phyloP scores from a whole-genome alignment of 768 basidiomycete species.

The Leccinum obscurum region DNA sequence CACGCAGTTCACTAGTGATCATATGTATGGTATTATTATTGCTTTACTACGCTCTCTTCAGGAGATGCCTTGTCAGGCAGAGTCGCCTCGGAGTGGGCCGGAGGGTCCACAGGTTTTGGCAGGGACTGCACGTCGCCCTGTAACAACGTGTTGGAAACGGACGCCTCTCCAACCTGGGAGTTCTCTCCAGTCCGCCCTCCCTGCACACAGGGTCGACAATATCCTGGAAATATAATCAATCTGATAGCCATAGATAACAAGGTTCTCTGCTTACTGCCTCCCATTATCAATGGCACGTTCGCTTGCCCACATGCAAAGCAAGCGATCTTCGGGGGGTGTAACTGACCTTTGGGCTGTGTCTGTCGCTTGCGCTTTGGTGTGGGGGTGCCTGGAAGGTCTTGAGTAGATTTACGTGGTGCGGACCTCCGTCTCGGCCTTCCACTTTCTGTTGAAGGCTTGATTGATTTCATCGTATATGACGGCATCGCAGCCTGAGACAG shows the following conservation, averaged over 20 bases:
- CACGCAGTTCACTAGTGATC: neutral
- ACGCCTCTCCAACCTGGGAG: slow-evolving; percentile 19
- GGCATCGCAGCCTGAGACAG: slow-evolving; percentile 43
- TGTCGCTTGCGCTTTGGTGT: slow-evolving; percentile 44
- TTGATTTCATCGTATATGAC: slow-evolving; percentile 52
- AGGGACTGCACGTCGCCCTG: slow-evolving; percentile 7
- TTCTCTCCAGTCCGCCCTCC: slow-evolving; percentile 44
- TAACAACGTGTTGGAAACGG: slow-evolving; percentile 3
- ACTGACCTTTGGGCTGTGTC: slow-evolving; percentile 33
- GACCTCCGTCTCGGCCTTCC: slow-evolving; percentile 38
- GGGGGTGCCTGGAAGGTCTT: slow-evolving; percentile 20
- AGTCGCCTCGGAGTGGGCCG: neutral
- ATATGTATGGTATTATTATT: neutral
- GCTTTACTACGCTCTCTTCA: neutral
- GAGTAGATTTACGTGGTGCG: slow-evolving; percentile 31
- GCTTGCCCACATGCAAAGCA: slow-evolving; percentile 63
- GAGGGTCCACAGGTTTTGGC: slow-evolving; percentile 1
- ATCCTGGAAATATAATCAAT: slow-evolving; percentile 43
- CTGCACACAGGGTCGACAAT: slow-evolving; percentile 67
- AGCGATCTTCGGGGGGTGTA: slow-evolving; percentile 45
- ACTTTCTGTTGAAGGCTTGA: slow-evolving; percentile 52
- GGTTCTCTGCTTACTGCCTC: slow-evolving; percentile 57
- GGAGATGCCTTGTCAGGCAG: slow-evolving; percentile 4
- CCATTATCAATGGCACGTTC: slow-evolving; percentile 74
- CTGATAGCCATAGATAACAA: neutral